These are phyloP conservation scores for Nothophytophthora sp. DNA, from an alignment of 352 stramenopile genomes.

Conservation along the genomic window DNA sequence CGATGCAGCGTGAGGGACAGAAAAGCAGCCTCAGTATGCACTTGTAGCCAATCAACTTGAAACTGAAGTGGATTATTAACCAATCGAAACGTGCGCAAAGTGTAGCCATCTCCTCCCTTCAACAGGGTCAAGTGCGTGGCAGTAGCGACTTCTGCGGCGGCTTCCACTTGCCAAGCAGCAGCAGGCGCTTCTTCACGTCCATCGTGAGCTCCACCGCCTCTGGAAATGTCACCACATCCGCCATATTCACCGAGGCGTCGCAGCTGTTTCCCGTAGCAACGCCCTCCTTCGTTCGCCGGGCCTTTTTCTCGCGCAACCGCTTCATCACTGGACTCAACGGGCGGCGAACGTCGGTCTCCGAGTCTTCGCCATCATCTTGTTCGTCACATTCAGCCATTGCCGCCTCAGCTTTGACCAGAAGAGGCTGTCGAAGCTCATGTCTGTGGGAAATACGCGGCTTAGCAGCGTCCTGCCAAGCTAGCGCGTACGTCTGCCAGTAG, in stretches of 20 bases:
- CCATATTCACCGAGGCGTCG: no score
- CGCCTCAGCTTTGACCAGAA: background rate
- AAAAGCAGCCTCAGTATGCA: no score
- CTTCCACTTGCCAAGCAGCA: conserved; percentile 54
- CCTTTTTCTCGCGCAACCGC: conserved; percentile 36
- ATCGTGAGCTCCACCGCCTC: conserved; percentile 55
- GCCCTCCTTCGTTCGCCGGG: conserved; percentile 1
- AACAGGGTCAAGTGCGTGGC: no score
- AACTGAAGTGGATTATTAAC: no score
- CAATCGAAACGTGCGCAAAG: no score
- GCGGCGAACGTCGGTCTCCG: conserved; percentile 20
- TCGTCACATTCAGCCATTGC: background rate
- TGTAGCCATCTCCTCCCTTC: no score
- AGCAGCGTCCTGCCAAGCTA: conserved; percentile 58
- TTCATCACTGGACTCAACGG: conserved; percentile 67
- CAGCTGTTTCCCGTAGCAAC: no score
- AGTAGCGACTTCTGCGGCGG: conserved; percentile 1
- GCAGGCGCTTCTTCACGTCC: conserved; percentile 59
- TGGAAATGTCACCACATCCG: conserved; percentile 15
- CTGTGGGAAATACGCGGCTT: conserved; percentile 12
- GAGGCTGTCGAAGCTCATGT: background rate
- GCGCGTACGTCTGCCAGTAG: conserved; percentile 76
- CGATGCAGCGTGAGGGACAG: no score
- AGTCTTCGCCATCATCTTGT: conserved; percentile 7
- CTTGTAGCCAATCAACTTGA: no score